Conservation (phyloP, 2,329 filamentous ascomycete genomes). For the Chaetomium sp. region DNA sequence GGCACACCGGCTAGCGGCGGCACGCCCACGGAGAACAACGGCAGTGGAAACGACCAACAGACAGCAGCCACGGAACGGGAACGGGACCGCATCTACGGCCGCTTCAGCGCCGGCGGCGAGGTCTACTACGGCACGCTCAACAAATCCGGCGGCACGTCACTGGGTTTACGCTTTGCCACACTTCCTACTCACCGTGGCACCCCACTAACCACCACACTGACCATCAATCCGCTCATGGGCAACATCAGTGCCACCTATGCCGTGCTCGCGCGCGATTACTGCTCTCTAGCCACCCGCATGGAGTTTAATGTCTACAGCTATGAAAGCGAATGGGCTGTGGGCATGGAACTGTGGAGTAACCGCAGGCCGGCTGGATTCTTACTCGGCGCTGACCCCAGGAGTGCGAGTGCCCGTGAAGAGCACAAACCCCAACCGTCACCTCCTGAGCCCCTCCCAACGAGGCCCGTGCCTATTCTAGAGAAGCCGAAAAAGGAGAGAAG, state of each 20-base stretch:
- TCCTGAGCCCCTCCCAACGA: no score
- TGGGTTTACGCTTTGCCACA: constrained; percentile 84
- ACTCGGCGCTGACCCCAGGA: constrained; percentile 30
- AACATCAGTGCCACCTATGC: constrained; percentile 89
- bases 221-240: constrained; percentile 89
- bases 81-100: constrained; percentile 62
- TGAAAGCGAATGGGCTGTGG: constrained; percentile 87
- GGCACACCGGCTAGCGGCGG: constrained; percentile 8
- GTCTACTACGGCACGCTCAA: constrained; percentile 94
- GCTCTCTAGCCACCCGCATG: constrained; percentile 83
- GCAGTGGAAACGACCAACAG: constrained; percentile 19
- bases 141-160: constrained; percentile 85
- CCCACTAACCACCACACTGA: constrained; percentile 88
- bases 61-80: constrained; percentile 22
- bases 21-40: neutral
- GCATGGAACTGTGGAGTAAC: constrained; percentile 86
- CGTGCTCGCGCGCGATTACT: constrained; percentile 73
- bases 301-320: constrained; percentile 99
- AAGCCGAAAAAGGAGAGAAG: constrained; percentile 32
- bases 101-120: constrained; percentile 87
- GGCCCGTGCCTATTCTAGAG: no score
- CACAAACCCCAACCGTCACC: constrained; percentile 14
- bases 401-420: constrained; percentile 9
- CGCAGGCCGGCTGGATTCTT: constrained; percentile 35
- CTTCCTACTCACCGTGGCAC: constrained; percentile 74